Evolutionary conservation across 2,329 filamentous ascomycete species (phyloP).

Genomic region (Bipolaris bicolor): DNA sequence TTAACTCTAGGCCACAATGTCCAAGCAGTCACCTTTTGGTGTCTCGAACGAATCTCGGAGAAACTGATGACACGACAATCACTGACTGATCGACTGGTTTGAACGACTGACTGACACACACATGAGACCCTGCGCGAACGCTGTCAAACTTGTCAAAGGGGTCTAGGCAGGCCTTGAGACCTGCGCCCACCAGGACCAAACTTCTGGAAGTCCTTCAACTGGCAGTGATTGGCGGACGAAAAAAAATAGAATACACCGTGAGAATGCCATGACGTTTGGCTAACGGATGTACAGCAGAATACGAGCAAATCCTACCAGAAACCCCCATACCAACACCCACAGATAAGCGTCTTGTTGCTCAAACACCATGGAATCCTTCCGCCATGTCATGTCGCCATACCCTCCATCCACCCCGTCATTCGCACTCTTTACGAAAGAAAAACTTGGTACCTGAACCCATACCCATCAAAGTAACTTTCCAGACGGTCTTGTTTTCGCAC

Average conservation of each 20-base stretch:
- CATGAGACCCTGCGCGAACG: neutral
- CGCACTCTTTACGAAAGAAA: neutral
- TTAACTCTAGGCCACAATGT: conserved; percentile 10
- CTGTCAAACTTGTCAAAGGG: neutral
- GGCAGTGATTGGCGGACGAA: conserved; percentile 5
- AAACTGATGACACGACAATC: neutral
- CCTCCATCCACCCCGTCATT: neutral
- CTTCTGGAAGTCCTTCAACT: neutral
- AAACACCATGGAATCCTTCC: neutral
- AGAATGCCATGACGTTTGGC: conserved; percentile 1
- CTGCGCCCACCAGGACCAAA: neutral
- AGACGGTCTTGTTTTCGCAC: neutral
- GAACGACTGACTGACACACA: neutral
- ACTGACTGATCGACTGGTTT: neutral
- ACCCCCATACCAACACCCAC: conserved; percentile 3
- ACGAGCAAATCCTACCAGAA: neutral
- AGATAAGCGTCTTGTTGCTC: conserved; percentile 11
- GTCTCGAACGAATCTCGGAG: neutral
- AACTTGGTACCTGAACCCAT: conserved; percentile 5
- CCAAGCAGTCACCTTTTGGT: neutral
- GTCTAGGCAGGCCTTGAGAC: too few species aligned
- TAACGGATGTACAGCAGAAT: neutral
- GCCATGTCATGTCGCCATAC: neutral
- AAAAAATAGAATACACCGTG: neutral
- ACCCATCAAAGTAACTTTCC: conserved; percentile 11